Conservation (phyloP, 208 protist species). For the Wallacemonas rigidus region DNA sequence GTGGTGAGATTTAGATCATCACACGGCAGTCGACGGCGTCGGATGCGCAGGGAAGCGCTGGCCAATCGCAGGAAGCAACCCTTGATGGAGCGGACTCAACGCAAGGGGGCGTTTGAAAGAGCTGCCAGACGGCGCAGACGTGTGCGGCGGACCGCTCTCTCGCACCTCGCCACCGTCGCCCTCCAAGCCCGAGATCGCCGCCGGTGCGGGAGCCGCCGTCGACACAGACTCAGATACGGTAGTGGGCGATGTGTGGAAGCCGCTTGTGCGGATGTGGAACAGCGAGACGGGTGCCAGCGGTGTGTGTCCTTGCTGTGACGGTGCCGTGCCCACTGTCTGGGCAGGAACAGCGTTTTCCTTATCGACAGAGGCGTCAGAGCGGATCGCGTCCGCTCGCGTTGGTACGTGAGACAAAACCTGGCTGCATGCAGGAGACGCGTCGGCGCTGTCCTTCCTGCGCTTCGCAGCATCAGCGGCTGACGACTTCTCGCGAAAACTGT, state of each 20-base stretch:
- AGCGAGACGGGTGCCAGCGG: background rate
- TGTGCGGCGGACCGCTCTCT: background rate
- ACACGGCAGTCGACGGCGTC: background rate
- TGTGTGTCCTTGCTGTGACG: background rate
- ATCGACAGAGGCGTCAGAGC: background rate
- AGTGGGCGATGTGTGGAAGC: background rate
- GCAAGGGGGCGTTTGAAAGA: background rate
- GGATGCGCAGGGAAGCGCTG: background rate
- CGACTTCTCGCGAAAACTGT: too few species aligned
- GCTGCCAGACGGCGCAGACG: background rate
- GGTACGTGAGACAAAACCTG: too few species aligned
- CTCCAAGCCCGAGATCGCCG: background rate
- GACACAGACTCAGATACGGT: background rate
- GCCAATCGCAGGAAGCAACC: background rate
- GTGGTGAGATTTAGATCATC: too few species aligned
- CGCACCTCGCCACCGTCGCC: background rate
- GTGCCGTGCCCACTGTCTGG: too few species aligned
- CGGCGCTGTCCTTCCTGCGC: too few species aligned
- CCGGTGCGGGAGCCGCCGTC: background rate
- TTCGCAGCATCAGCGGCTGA: too few species aligned
- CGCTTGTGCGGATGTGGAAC: background rate
- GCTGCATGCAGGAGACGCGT: too few species aligned
- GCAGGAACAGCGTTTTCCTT: constrained; percentile 8
- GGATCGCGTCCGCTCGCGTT: background rate
- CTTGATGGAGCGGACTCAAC: background rate